phyloP scores from a whole-genome alignment of 192 early-diverging fungal genomes.

The Funneliformis geosporum region DNA sequence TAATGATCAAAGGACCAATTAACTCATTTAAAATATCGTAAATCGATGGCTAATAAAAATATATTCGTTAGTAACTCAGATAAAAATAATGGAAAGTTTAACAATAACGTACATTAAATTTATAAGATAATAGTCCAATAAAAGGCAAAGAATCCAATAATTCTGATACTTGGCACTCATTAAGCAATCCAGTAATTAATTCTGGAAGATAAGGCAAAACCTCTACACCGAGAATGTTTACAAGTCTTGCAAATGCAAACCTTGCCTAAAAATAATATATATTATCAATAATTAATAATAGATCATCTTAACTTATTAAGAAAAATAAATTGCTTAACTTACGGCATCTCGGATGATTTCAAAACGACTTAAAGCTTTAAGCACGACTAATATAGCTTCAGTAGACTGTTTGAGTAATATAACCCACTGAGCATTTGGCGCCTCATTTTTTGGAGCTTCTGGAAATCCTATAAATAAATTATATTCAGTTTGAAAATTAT shows the following conservation, averaged over 20 bases:
- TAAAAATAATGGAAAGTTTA: conserved; percentile 28
- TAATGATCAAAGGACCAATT: conserved; percentile 75
- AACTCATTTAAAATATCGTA: conserved; percentile 72
- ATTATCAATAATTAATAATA: neutral
- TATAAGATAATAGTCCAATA: conserved; percentile 80
- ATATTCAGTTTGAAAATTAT: neutral
- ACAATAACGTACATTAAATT: conserved; percentile 74
- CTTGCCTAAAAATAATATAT: conserved; percentile 39
- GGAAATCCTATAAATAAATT: conserved; percentile 52
- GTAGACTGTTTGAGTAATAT: conserved; percentile 79
- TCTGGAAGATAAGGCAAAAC: conserved; percentile 79
- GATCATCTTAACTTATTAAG: neutral
- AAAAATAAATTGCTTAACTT: neutral
- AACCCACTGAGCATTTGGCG: conserved; percentile 55
- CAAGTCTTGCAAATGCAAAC: conserved; percentile 83
- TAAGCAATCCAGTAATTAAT: conserved; percentile 75
- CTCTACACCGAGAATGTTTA: conserved; percentile 82
- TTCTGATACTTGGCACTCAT: conserved; percentile 75
- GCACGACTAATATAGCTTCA: conserved; percentile 69
- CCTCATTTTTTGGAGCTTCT: conserved; percentile 44
- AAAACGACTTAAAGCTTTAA: conserved; percentile 64
- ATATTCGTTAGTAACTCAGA: neutral
- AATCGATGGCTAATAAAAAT: conserved; percentile 52
- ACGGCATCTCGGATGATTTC: conserved; percentile 67
- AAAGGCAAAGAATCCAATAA: conserved; percentile 85